Base-by-base conservation (phyloP, 192 early-diverging fungal species). In the Neocallimastix lanati region DNA sequence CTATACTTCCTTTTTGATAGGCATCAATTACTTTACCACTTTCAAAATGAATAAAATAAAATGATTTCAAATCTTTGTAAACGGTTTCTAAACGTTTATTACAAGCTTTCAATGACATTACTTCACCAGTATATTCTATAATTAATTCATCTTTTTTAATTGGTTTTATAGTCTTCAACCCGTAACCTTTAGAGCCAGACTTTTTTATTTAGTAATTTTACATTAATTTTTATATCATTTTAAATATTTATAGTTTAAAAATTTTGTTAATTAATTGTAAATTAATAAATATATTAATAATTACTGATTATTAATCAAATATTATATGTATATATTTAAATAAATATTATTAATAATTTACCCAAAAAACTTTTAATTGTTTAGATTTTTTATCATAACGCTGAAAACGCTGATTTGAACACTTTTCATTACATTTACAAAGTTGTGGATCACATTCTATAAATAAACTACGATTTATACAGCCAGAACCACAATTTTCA, bases 91-190 rank as follows among this genome's bases (percentile, higher is more conserved):
- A 93, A 14, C 94, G 89, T 29, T 93, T 88, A n/a, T 87, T 79
- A 77, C 91, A 93, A 13, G 86, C 85, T 16, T 83, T 83, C 38
- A 90, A 84, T 5, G 87, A 90, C 36, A 96, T 93, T 16, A 96
- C 87, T 82, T 96, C 94, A 5, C 94, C 94, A 5, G 92, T 88
- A 84, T 96, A 95, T 81, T 96, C 94, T 67, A 91, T 86, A 28
- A 96, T 87, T 12, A 96, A 82, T 28, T 81, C 83, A 29, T 87
- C 90, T 76, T 86, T 86, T 76, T 83, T 83, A 35, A 94, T 90
- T 18, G 83, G 80, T 9, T 76, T 82, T 16, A 67, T 79, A 2
- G 93, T 88, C 27, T 84, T 83, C 77, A 96, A 85, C 2, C 94
- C 94, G 78, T 89, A 93, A 18, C 94, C 94, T 28, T 93, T 84